Evolutionary conservation across 345 rosid genomes (phyloP).

Genomic region (Citrus reticulata): DNA sequence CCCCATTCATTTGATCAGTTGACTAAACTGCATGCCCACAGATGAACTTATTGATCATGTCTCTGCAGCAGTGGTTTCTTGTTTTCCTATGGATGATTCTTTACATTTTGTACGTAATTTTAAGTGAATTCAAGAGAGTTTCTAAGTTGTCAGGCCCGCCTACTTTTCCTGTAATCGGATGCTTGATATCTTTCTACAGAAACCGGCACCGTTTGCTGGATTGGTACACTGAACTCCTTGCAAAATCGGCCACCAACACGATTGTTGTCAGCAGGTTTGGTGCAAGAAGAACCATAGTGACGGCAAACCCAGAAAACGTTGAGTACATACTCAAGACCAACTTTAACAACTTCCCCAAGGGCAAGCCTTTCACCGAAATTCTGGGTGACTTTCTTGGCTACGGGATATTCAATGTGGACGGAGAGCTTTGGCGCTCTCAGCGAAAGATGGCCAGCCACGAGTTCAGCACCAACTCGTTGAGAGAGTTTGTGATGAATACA

Average conservation of each 20-base stretch:
- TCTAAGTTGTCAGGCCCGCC: constrained; percentile 30
- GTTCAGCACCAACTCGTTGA: constrained; percentile 41
- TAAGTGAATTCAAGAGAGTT: constrained; percentile 11
- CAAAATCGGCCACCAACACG: constrained; percentile 51
- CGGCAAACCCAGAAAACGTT: constrained; percentile 73
- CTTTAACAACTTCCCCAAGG: constrained; percentile 84
- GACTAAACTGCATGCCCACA: constrained; percentile 21
- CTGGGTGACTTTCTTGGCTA: constrained; percentile 77
- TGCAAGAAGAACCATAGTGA: constrained; percentile 58
- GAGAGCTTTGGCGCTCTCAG: constrained; percentile 53
- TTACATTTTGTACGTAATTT: constrained; percentile 13
- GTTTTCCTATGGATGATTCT: constrained; percentile 17
- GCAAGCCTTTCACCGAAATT: constrained; percentile 79
- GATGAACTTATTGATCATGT: too few relatives aligned
- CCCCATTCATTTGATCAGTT: not conserved
- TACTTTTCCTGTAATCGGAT: constrained; percentile 64
- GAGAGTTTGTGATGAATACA: constrained; percentile 30
- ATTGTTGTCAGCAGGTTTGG: constrained; percentile 59
- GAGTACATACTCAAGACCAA: constrained; percentile 77
- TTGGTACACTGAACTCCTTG: constrained; percentile 74
- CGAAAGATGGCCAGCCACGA: constrained; percentile 55
- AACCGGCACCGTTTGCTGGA: constrained; percentile 65
- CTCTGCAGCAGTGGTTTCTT: constrained; percentile 6
- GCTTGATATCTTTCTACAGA: constrained; percentile 60
- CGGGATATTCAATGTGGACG: constrained; percentile 73